phyloP scores from a whole-genome alignment of 805 yeast genomes.

The Cyberlindnera meyerae region DNA sequence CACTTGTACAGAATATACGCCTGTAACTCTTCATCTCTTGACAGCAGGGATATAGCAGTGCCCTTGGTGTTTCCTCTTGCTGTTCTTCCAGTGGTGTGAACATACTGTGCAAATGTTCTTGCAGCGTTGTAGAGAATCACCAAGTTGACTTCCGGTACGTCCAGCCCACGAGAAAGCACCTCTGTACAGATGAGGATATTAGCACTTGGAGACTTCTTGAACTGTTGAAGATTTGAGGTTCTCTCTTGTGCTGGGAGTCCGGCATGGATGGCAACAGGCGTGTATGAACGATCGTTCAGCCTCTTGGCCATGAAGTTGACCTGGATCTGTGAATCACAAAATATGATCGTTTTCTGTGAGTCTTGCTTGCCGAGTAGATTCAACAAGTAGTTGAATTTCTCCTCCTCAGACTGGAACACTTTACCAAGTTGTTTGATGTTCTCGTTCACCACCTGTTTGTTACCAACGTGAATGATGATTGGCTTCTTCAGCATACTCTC shows the following conservation, averaged over 20 bases:
- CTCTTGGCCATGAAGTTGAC: constrained; percentile 69
- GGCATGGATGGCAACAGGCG: constrained; percentile 77
- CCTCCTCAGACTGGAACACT: constrained; percentile 45
- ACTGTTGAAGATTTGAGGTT: constrained; percentile 65
- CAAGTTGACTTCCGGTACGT: constrained; percentile 77
- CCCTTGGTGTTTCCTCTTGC: constrained; percentile 83
- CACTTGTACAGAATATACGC: constrained; percentile 51
- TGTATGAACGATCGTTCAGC: constrained; percentile 47
- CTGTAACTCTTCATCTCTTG: constrained; percentile 57
- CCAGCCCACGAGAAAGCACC: constrained; percentile 91
- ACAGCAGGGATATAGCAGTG: constrained; percentile 66
- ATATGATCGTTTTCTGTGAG: constrained; percentile 59
- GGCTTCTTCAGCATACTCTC: constrained; percentile 58
- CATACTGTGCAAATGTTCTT: constrained; percentile 88
- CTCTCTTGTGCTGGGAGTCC: constrained; percentile 87
- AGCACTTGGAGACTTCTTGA: constrained; percentile 40
- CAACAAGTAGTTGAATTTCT: constrained; percentile 53
- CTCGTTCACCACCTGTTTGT: constrained; percentile 72
- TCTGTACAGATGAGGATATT: constrained; percentile 84
- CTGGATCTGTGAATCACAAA: constrained; percentile 82
- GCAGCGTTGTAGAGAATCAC: constrained; percentile 84
- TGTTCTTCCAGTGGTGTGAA: constrained; percentile 93
- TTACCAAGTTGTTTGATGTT: constrained; percentile 72
- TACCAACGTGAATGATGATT: constrained; percentile 74
- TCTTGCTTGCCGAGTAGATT: constrained; percentile 45